Percentiles rank a stretch among this genome's conserved stretches.
phyloP scores from a whole-genome alignment of 441 rosid species.

The Syzygium syzygioides region DNA sequence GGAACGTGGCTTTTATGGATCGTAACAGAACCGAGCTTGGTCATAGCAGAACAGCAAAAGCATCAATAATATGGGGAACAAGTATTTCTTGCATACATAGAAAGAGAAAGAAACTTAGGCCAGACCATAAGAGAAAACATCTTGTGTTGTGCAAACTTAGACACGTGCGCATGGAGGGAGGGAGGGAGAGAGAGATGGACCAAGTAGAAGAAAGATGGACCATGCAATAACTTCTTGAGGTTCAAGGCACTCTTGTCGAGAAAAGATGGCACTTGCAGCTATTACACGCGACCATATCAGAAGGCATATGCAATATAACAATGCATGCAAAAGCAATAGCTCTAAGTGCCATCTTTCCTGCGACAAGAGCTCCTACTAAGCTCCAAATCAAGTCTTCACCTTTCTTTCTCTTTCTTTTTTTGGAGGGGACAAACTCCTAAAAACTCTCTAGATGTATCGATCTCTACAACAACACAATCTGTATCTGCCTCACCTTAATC shows the following conservation, averaged over 20 bases:
- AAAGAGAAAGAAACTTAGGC: not conserved
- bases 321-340: not conserved
- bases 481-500: not conserved
- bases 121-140: not conserved
- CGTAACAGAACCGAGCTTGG: not conserved
- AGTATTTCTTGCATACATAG: not conserved
- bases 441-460: not conserved
- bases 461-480: not conserved
- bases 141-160: not conserved
- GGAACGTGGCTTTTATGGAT: not conserved
- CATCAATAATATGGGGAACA: not conserved
- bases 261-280: slow-evolving; percentile 18
- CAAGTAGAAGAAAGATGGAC: not conserved
- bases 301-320: not conserved
- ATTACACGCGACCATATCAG: not conserved
- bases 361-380: slow-evolving; percentile 20
- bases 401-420: not conserved
- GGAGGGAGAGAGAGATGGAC: not conserved
- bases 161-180: not conserved
- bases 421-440: not conserved
- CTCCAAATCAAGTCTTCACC: not conserved
- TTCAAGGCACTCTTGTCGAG: slow-evolving; percentile 16
- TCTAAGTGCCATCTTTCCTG: slow-evolving; percentile 22
- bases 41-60: not conserved
- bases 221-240: not conserved